phyloP scores from a whole-genome alignment of 768 basidiomycete genomes.

The Infundibulicybe gibba region DNA sequence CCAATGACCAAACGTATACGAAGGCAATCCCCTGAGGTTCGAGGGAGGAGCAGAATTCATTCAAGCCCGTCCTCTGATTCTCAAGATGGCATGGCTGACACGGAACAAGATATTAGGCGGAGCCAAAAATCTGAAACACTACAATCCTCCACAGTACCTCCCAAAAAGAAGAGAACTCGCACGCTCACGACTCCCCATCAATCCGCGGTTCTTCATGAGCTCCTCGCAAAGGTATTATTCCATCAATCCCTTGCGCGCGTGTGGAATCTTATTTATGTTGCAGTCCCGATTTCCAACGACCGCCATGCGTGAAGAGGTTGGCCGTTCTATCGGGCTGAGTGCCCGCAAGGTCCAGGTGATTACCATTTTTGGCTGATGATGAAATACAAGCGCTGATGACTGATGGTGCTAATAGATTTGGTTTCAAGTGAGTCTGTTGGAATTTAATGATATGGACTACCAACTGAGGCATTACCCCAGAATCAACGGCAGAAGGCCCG shows the following conservation, averaged over 20 bases:
- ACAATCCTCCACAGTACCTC: slow-evolving; percentile 35
- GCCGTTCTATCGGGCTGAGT: slow-evolving; percentile 82
- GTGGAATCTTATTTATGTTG: slow-evolving; percentile 7
- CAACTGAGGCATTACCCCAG: slow-evolving; percentile 33
- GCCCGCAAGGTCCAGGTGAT: slow-evolving; percentile 87
- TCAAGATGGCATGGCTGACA: slow-evolving; percentile 57
- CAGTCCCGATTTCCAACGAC: slow-evolving; percentile 90
- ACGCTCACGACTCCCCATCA: slow-evolving; percentile 87
- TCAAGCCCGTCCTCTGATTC: slow-evolving; percentile 47
- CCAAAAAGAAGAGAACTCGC: slow-evolving; percentile 81
- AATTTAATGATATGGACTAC: slow-evolving; percentile 6
- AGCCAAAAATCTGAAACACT: slow-evolving; percentile 36
- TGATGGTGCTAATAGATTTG: slow-evolving; percentile 60
- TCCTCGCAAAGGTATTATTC: slow-evolving; percentile 73
- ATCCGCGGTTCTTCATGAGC: slow-evolving; percentile 80
- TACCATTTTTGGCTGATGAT: slow-evolving; percentile 6
- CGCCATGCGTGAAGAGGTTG: slow-evolving; percentile 84
- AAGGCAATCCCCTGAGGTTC: slow-evolving; percentile 25
- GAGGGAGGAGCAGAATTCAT: slow-evolving; percentile 17
- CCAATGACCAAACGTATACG: slow-evolving; percentile 44
- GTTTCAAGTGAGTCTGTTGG: slow-evolving; percentile 64
- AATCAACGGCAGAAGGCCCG: slow-evolving; percentile 88
- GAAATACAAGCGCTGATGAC: slow-evolving; percentile 8
- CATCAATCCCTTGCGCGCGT: slow-evolving; percentile 6
- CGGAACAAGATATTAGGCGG: slow-evolving; percentile 46